Conservation (phyloP, 2,329 filamentous ascomycete species). For the Cryphonectria parasitica region DNA sequence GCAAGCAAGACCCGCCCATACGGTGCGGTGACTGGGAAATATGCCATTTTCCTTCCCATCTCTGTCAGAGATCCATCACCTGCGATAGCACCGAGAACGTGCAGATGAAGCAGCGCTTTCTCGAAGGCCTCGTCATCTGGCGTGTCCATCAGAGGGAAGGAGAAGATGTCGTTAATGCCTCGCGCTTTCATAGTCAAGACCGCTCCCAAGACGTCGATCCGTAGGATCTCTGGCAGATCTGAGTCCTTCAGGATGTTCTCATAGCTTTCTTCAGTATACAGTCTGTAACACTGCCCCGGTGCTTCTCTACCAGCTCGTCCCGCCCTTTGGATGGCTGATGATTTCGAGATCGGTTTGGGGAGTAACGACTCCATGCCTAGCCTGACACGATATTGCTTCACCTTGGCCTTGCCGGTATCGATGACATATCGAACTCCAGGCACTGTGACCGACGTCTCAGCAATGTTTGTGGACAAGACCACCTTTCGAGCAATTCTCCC, state of each 20-base stretch:
- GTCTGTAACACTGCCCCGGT: constrained; percentile 82
- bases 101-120: constrained; percentile 79
- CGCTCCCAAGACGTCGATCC: constrained; percentile 85
- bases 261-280: constrained; percentile 85
- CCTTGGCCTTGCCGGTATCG: constrained; percentile 91
- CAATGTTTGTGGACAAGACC: constrained; percentile 93
- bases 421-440: constrained; percentile 90
- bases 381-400: constrained; percentile 85
- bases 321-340: constrained; percentile 87
- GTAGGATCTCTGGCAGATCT: constrained; percentile 85
- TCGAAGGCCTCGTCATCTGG: constrained; percentile 79
- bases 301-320: constrained; percentile 94
- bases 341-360: constrained; percentile 88
- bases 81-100: constrained; percentile 75
- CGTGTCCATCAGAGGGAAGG: constrained; percentile 83
- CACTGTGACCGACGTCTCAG: constrained; percentile 97
- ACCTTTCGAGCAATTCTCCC: constrained; percentile 80
- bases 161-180: constrained; percentile 78
- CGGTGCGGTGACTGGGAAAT: constrained; percentile 79
- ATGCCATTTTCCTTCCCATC: constrained; percentile 75
- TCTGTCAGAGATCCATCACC: constrained; percentile 74
- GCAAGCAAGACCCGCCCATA: constrained; percentile 83
- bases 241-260: constrained; percentile 66
- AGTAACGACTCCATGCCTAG: constrained; percentile 90
- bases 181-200: constrained; percentile 92